phyloP scores from a whole-genome alignment of 2,329 filamentous ascomycete species.

The Aulographum hederae region DNA sequence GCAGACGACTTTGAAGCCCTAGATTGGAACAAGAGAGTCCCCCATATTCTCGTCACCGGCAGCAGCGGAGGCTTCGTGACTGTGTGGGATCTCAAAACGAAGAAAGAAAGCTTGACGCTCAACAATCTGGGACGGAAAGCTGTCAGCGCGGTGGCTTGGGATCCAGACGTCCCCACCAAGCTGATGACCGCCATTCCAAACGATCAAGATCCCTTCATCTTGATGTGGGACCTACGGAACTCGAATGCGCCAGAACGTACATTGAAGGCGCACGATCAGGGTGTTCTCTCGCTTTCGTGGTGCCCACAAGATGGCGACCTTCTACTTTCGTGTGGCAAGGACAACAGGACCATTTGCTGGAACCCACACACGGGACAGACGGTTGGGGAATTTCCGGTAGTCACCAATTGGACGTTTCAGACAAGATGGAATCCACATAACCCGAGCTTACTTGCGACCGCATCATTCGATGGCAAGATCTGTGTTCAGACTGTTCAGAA shows the following conservation, averaged over 20 bases:
- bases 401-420: slow-evolving; percentile 98
- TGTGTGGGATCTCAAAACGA: slow-evolving; percentile 95
- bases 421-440: slow-evolving; percentile 90
- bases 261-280: slow-evolving; percentile 82
- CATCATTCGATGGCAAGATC: slow-evolving; percentile 94
- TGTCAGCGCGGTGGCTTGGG: slow-evolving; percentile 92
- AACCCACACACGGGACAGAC: slow-evolving; percentile 80
- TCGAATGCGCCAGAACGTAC: slow-evolving; percentile 84
- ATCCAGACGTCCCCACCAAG: slow-evolving; percentile 83
- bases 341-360: slow-evolving; percentile 91
- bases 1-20: slow-evolving; percentile 91
- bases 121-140: slow-evolving; percentile 81
- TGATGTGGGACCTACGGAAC: slow-evolving; percentile 90
- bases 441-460: slow-evolving; percentile 79
- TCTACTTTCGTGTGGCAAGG: slow-evolving; percentile 84
- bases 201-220: slow-evolving; percentile 71
- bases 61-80: slow-evolving; percentile 89
- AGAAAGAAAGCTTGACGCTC: slow-evolving; percentile 88
- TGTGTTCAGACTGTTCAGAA: slow-evolving; percentile 86
- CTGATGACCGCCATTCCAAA: slow-evolving; percentile 82
- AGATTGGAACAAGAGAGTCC: slow-evolving; percentile 96
- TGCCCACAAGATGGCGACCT: slow-evolving; percentile 80
- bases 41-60: slow-evolving; percentile 89
- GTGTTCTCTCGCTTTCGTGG: slow-evolving; percentile 88
- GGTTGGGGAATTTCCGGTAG: slow-evolving; percentile 85